phyloP scores from a whole-genome alignment of 345 rosid species.

The Theobroma cacao region DNA sequence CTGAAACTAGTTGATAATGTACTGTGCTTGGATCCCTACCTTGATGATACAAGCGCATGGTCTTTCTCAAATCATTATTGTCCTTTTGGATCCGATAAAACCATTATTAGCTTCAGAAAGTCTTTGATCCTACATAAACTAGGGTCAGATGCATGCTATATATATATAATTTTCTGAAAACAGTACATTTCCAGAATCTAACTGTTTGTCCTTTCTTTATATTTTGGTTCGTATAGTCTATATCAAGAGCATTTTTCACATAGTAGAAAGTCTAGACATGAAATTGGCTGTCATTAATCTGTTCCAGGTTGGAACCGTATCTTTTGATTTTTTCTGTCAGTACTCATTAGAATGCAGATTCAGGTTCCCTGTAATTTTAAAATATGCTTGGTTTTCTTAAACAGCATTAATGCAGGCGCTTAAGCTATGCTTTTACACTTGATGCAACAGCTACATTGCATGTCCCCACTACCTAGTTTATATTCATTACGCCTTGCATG shows the following conservation, averaged over 20 bases:
- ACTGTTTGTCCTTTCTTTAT: neutral
- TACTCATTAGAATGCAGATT: neutral
- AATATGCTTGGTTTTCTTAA: too few relatives aligned
- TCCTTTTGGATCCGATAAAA: neutral
- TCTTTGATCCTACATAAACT: neutral
- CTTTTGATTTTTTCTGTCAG: neutral
- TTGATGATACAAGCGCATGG: neutral
- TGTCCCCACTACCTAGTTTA: too few relatives aligned
- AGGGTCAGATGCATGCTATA: neutral
- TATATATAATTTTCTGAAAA: neutral
- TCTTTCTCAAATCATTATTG: neutral
- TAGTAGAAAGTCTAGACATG: neutral
- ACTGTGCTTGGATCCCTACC: neutral
- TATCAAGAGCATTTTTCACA: neutral
- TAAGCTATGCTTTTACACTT: too few relatives aligned
- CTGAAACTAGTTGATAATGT: neutral
- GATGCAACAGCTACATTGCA: too few relatives aligned
- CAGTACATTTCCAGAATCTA: neutral
- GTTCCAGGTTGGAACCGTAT: neutral
- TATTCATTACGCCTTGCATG: too few relatives aligned
- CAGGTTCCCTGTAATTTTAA: neutral
- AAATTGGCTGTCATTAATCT: neutral
- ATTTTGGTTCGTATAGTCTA: neutral
- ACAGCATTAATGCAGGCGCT: too few relatives aligned
- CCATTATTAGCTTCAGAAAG: neutral